A percentile compares a stretch with the other conserved stretches of the same genome.
Evolutionary conservation across 1,284 basidiomycete genomes (phyloP).

Genomic region (Puccinia hordei): DNA sequence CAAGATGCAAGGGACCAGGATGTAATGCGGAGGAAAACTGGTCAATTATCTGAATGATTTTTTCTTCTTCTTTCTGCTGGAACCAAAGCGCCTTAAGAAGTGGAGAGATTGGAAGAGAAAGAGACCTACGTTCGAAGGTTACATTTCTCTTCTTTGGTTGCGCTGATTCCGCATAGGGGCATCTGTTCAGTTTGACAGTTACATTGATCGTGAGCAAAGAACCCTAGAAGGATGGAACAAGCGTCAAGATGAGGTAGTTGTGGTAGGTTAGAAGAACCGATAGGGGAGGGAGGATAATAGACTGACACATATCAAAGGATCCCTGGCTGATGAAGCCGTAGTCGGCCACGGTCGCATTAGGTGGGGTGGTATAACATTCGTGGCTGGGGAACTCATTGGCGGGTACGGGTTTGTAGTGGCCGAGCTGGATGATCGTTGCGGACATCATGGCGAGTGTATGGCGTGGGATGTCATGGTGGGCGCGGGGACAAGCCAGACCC

Average conservation of each 20-base stretch:
- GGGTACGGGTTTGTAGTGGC: conserved; percentile 36
- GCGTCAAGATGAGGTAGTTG: too few relatives aligned
- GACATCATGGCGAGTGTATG: conserved; percentile 49
- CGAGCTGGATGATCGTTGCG: conserved; percentile 46
- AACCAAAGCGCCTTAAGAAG: neutral
- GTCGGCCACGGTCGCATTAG: conserved; percentile 16
- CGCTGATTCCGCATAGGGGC: conserved; percentile 20
- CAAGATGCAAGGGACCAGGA: too few relatives aligned
- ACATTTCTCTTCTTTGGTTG: conserved; percentile 41
- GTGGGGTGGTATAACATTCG: conserved; percentile 35
- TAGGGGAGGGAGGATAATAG: too few relatives aligned
- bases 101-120: neutral
- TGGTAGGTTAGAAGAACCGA: neutral
- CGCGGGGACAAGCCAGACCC: conserved; percentile 37
- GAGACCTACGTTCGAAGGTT: conserved; percentile 43
- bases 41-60: too few relatives aligned
- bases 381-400: conserved; percentile 22
- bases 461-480: conserved; percentile 42
- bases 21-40: too few relatives aligned
- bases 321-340: conserved; percentile 48
- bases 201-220: conserved; percentile 47
- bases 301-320: conserved; percentile 46
- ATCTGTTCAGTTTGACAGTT: conserved; percentile 10
- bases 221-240: conserved; percentile 19
- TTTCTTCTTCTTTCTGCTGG: neutral